Evolutionary conservation across 169 alveolate genomes (phyloP).

Genomic region (Babesia sp.): DNA sequence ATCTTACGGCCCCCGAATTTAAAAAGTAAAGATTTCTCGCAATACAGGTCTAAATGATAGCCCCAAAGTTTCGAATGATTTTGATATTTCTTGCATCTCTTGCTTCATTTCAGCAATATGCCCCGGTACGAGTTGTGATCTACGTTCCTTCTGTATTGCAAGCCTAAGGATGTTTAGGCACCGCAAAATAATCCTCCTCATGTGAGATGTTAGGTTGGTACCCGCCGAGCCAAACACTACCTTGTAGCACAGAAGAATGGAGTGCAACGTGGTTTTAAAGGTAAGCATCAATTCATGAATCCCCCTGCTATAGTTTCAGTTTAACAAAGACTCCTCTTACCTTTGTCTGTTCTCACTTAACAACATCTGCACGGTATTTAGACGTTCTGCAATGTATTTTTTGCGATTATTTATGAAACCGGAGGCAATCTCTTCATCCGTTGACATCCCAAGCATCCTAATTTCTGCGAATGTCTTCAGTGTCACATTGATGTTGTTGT

Average conservation of each 20-base stretch:
- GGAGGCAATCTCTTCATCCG: constrained; percentile 20
- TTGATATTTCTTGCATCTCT: constrained; percentile 31
- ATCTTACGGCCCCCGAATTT: no score
- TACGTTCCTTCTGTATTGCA: background rate
- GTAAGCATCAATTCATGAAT: constrained; percentile 9
- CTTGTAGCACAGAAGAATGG: constrained; percentile 21
- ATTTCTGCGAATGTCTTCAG: constrained; percentile 26
- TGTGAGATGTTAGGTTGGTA: constrained; percentile 7
- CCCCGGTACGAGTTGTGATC: background rate
- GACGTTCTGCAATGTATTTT: constrained; percentile 16
- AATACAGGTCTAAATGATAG: constrained; percentile 28
- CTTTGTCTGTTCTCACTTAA: constrained; percentile 23
- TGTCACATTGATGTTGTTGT: constrained; percentile 29
- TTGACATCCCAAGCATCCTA: constrained; percentile 33
- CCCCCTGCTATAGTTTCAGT: background rate
- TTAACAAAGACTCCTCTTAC: background rate
- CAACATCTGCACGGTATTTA: background rate
- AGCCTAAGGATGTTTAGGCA: constrained; percentile 7
- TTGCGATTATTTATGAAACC: constrained; percentile 38
- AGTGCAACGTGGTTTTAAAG: constrained; percentile 15
- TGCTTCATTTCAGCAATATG: constrained; percentile 12
- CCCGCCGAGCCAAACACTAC: constrained; percentile 34
- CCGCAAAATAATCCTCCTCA: constrained; percentile 22
- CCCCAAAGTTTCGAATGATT: constrained; percentile 24
- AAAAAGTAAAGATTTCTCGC: constrained; percentile 13